phyloP scores from a whole-genome alignment of 2,329 filamentous ascomycete genomes.

The Pseudogymnoascus verrucosus region DNA sequence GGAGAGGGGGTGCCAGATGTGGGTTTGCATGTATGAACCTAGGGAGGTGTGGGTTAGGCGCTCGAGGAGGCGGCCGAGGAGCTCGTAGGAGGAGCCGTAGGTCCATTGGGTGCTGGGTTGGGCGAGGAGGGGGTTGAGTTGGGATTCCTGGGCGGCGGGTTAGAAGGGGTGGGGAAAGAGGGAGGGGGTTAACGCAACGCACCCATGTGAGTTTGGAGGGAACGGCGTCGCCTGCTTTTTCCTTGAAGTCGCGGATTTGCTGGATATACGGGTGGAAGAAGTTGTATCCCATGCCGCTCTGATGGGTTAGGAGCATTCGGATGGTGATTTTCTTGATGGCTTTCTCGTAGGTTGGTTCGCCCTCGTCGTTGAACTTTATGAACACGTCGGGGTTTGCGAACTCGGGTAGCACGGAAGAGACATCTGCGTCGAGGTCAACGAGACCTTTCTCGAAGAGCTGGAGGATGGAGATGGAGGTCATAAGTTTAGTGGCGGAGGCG shows the following conservation, averaged over 20 bases:
- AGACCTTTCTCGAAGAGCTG: not conserved
- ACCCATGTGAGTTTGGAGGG: not conserved
- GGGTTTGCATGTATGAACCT: slow-evolving; percentile 1
- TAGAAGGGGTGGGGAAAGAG: no score
- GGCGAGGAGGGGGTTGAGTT: not conserved
- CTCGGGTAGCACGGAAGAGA: not conserved
- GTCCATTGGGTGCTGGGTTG: not conserved
- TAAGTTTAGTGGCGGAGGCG: not conserved
- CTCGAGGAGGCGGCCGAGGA: not conserved
- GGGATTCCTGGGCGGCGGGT: no score
- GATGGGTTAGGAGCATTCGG: not conserved
- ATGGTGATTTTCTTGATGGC: not conserved
- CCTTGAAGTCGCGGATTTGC: not conserved
- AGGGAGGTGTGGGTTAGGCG: slow-evolving; percentile 5
- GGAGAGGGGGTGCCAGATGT: slow-evolving; percentile 10
- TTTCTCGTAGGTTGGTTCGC: not conserved
- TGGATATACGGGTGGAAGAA: not conserved
- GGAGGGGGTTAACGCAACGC: no score
- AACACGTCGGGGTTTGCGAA: not conserved
- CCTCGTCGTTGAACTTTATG: not conserved
- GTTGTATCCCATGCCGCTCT: not conserved
- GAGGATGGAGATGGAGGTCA: not conserved
- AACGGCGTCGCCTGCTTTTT: not conserved
- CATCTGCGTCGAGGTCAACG: not conserved
- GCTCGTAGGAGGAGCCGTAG: not conserved